Evolutionary conservation across 2,329 filamentous ascomycete species (phyloP).

Genomic region (Pleurostoma richardsiae): DNA sequence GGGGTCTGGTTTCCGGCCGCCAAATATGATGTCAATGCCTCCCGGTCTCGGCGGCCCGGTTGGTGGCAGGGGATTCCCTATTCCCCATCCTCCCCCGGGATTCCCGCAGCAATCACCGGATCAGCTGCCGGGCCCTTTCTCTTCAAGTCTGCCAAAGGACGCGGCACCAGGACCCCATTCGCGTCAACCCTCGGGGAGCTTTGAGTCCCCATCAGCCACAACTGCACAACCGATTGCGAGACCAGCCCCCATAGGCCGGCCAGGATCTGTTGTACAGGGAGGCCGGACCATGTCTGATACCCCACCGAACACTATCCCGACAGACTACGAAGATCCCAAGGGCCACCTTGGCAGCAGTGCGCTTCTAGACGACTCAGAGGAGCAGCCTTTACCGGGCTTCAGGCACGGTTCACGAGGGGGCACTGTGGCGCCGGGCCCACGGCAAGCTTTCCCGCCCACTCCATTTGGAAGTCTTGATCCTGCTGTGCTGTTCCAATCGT

Average conservation of each 20-base stretch:
- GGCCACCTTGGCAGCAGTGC: constrained; percentile 88
- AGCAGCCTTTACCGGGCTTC: constrained; percentile 26
- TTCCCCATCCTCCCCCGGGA: constrained; percentile 45
- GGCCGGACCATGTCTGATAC: constrained; percentile 27
- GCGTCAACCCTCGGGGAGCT: constrained; percentile 68
- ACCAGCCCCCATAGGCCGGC: constrained; percentile 83
- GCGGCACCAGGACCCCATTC: constrained; percentile 54
- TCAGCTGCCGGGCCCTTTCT: constrained; percentile 29
- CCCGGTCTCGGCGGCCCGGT: constrained; percentile 43
- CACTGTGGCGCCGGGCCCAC: constrained; percentile 47
- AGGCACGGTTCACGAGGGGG: constrained; percentile 27
- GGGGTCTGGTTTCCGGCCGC: constrained; percentile 34
- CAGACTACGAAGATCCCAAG: constrained; percentile 66
- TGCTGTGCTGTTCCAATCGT: constrained; percentile 4
- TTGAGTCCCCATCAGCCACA: constrained; percentile 48
- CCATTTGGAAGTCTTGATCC: constrained; percentile 16
- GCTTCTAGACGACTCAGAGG: constrained; percentile 71
- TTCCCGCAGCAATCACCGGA: constrained; percentile 42
- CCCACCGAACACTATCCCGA: constrained; percentile 25
- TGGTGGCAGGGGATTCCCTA: constrained; percentile 36
- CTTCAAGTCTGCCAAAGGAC: constrained; percentile 23
- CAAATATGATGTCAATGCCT: constrained; percentile 42
- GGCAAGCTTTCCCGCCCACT: constrained; percentile 32
- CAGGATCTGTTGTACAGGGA: constrained; percentile 64
- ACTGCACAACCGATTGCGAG: constrained; percentile 71